These are phyloP conservation scores for Aspergillus mulundensis DNA, from an alignment of 495 filamentous ascomycete genomes.

Conservation along the genomic window DNA sequence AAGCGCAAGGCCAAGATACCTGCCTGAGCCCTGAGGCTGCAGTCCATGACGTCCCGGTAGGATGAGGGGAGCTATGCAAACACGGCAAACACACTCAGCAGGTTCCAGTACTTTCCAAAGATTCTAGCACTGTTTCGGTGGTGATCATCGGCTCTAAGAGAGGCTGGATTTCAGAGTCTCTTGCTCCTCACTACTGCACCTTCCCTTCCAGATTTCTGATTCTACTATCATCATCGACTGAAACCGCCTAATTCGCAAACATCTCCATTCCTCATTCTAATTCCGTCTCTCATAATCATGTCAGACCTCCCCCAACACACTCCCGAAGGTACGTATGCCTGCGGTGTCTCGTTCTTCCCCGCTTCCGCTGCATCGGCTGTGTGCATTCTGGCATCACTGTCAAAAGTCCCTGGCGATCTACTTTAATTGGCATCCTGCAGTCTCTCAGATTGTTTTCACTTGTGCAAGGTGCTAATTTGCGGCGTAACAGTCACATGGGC, in stretches of 20 bases:
- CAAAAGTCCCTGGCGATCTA: neutral
- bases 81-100: slow-evolving; percentile 29
- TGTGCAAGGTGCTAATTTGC: slow-evolving; percentile 19
- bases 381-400: slow-evolving; percentile 2
- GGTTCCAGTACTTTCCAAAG: slow-evolving; percentile 37
- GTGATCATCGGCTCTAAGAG: slow-evolving; percentile 20
- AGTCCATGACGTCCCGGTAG: neutral
- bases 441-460: neutral
- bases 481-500: slow-evolving; percentile 80
- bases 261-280: slow-evolving; percentile 10
- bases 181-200: slow-evolving; percentile 13
- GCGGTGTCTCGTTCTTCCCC: slow-evolving; percentile 30
- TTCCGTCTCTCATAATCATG: slow-evolving; percentile 25
- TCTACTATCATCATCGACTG: slow-evolving; percentile 17
- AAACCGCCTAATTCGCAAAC: neutral
- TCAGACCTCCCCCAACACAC: slow-evolving; percentile 27
- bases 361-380: slow-evolving; percentile 22
- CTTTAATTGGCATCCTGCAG: neutral
- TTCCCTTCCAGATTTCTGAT: slow-evolving; percentile 9
- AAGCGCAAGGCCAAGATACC: slow-evolving; percentile 1
- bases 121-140: slow-evolving; percentile 22
- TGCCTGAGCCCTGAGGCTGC: slow-evolving; percentile 9
- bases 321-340: slow-evolving; percentile 39
- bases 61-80: slow-evolving; percentile 22
- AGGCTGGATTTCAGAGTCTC: slow-evolving; percentile 11